phyloP scores from a whole-genome alignment of 441 rosid genomes.

The Euphorbia celastroides region DNA sequence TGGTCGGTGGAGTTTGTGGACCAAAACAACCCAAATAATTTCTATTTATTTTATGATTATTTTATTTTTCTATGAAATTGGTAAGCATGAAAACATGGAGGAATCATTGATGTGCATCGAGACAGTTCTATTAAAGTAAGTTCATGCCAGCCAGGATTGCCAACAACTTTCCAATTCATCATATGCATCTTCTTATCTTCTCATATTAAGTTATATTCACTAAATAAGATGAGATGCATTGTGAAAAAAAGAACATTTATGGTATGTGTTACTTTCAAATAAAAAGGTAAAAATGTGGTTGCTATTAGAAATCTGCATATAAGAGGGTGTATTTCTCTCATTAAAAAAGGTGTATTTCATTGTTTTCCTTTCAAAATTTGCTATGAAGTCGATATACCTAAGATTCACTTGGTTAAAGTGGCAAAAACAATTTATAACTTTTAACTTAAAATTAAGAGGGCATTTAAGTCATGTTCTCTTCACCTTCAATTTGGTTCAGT shows the following conservation, averaged over 20 bases:
- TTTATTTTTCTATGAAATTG: neutral
- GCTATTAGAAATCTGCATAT: too few relatives aligned
- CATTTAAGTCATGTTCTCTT: too few relatives aligned
- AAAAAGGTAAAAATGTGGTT: neutral
- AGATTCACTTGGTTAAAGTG: too few relatives aligned
- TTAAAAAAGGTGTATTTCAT: too few relatives aligned
- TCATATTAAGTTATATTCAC: neutral
- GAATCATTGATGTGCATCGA: conserved; percentile 44
- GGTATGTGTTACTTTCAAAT: neutral
- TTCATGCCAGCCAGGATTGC: conserved; percentile 32
- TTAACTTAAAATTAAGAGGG: too few relatives aligned
- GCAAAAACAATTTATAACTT: too few relatives aligned
- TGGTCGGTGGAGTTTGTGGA: conserved; percentile 52
- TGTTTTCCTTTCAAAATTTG: too few relatives aligned
- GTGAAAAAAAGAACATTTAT: neutral
- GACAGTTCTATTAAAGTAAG: conserved; percentile 44
- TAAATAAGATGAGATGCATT: neutral
- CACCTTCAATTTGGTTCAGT: too few relatives aligned
- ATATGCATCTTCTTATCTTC: conserved; percentile 11
- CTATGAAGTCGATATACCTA: too few relatives aligned
- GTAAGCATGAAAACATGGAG: conserved; percentile 26
- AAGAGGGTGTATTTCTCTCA: too few relatives aligned
- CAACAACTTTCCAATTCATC: conserved; percentile 5
- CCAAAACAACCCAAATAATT: conserved; percentile 16
- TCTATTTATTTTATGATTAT: conserved; percentile 3